Conservation (phyloP, 2,329 filamentous ascomycete genomes). For the Fusarium avenaceum region DNA sequence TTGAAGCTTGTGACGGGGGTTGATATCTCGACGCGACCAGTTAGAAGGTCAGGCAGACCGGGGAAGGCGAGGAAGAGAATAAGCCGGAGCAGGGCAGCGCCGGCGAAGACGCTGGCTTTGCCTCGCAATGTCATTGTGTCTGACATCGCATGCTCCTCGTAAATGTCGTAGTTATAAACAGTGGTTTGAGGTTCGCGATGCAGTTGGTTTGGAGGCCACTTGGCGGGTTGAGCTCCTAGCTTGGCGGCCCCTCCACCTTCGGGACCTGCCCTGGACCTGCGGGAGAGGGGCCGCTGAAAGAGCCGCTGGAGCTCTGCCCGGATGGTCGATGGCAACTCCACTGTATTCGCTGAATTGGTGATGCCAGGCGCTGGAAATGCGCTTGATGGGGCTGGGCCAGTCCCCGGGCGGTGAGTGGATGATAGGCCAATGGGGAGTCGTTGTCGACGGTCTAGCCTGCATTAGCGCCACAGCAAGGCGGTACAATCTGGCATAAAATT, state of each 20-base stretch:
- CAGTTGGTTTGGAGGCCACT: constrained; percentile 48
- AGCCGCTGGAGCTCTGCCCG: constrained; percentile 34
- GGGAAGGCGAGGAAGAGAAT: constrained; percentile 86
- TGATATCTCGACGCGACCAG: constrained; percentile 93
- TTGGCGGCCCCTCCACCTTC: constrained; percentile 40
- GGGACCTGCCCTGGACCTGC: constrained; percentile 11
- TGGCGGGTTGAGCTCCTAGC: constrained; percentile 48
- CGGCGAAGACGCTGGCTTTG: constrained; percentile 73
- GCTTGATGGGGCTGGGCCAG: constrained; percentile 21
- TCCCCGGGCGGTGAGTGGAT: constrained; percentile 26
- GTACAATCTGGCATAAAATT: constrained; percentile 54
- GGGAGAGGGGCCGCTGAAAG: constrained; percentile 43
- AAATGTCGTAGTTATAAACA: constrained; percentile 43
- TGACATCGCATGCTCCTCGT: constrained; percentile 54
- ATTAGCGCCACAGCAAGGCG: constrained; percentile 41
- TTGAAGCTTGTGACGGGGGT: constrained; percentile 99
- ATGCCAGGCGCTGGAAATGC: constrained; percentile 29
- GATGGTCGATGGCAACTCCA: constrained; percentile 10
- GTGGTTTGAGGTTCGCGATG: constrained; percentile 34
- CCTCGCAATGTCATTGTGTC: constrained; percentile 57
- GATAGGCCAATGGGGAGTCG: constrained; percentile 13
- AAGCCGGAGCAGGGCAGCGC: constrained; percentile 83
- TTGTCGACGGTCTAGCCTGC: constrained; percentile 5
- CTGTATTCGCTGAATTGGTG: constrained; percentile 33
- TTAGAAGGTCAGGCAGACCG: constrained; percentile 84